Base-by-base conservation (phyloP, 495 filamentous ascomycete genomes). In the Aspergillus wentii region DNA sequence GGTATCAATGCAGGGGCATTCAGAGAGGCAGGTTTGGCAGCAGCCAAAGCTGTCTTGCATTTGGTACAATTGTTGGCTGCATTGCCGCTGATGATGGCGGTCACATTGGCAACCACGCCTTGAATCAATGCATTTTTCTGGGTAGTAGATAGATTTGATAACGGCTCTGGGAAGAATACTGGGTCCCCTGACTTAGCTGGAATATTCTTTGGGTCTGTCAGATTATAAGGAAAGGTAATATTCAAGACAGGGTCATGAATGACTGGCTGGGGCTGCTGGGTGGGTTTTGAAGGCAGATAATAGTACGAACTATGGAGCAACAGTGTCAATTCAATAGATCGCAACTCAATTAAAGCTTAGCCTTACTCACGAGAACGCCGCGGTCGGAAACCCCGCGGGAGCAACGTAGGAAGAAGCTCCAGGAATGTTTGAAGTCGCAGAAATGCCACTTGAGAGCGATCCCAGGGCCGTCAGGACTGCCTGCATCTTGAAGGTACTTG, bases 171-270 rank as follows among this genome's bases (percentile, higher is more conserved):
- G 27, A 61, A 76, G 38, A 68, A 55, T n/a, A 73, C 44, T 3
- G 69, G 72, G 44, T 82, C 77, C 20, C 51, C 29, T 36, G 70
- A 68, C 15, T 63, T 46, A 4, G 47, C 52, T 4, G 75, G 77
- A 19, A 80, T 66, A 1, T 62, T 63, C 28, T 69, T 59, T 0
- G 75, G 75, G 43, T 74, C 63, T 0, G 77, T 80, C 32, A 82
- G 52, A 44, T 78, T 72, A 33, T 66, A 59, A 2, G 77, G 75
- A 26, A 68, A 82, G 0, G 71, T 78, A 44, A 74, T 59, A 37
- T 80, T 71, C 32, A 79, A 49, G 19, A 79, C 62, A 0, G 76
- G 71, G 46, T 80, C 75, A 39, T 70, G 62, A 14, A 82, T 57
- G 23, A 66, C 66, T 8, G 78, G 78, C 47, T 82, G 75, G 22